Conservation (phyloP, 345 rosid species). For the Camelina sativa region DNA sequence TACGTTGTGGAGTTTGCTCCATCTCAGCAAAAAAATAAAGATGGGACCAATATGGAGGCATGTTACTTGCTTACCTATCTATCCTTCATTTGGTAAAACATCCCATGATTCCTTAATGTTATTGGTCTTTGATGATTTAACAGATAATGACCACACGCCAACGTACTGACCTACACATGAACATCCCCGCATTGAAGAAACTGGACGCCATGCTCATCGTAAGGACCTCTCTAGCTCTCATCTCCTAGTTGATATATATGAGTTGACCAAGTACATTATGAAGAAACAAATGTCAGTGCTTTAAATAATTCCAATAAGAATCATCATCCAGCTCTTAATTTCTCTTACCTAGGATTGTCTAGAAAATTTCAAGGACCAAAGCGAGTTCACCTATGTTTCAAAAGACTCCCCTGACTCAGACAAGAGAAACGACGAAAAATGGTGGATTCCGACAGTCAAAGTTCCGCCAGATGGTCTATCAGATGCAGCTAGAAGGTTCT, state of each 20-base stretch:
- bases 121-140: neutral
- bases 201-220: conserved; percentile 88
- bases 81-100: conserved; percentile 9
- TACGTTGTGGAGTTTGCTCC: conserved; percentile 71
- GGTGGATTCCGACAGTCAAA: conserved; percentile 91
- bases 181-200: conserved; percentile 82
- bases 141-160: conserved; percentile 82
- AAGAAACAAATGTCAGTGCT: neutral
- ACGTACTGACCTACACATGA: conserved; percentile 78
- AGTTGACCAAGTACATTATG: too few relatives aligned
- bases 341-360: conserved; percentile 66
- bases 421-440: conserved; percentile 76
- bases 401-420: conserved; percentile 72
- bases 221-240: conserved; percentile 43
- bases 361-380: conserved; percentile 79
- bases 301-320: neutral
- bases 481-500: conserved; percentile 63
- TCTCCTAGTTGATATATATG: too few relatives aligned
- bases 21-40: conserved; percentile 63
- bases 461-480: conserved; percentile 82
- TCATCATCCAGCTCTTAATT: neutral
- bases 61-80: conserved; percentile 10
- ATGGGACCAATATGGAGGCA: conserved; percentile 64
- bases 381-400: conserved; percentile 75
- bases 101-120: neutral